Base-by-base conservation (phyloP, 257 asterid genomes). In the Nicotiana paniculata region DNA sequence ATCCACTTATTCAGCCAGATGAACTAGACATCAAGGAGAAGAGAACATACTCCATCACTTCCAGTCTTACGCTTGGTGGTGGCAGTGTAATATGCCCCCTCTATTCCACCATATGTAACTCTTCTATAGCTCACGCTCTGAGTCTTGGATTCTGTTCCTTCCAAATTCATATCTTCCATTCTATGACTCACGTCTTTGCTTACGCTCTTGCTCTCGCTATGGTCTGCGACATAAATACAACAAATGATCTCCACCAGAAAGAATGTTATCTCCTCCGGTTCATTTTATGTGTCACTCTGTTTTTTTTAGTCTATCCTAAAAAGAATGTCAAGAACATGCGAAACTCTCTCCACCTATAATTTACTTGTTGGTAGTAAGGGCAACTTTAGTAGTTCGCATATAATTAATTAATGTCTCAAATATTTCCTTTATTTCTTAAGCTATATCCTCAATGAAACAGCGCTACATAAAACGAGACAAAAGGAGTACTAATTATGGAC, bases 21-120 rank as follows among this genome's bases (percentile, higher is more conserved):
- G 18, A 3, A 32, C 43, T 1, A n/a, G 28, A 16, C 32, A 46
- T 18, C 17, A 28, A 48, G 6, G 43, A n/a, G 6, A 80, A 54
- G 58, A 59, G 64, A 51, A 75, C 95, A 78, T 81, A 94, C 99
- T 62, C 98, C 98, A 80, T 93, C 91, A 65, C 65, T 81, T 63
- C 98, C 96, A 0, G 91, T 83, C 61, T 72, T 90, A 53, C 91
- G 91, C 10, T 90, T 79, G 11, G 92, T 86, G 12, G 94, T 86
- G n/a, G 97, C 91, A 1, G 97, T 85, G 83, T 90, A 93, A 84
- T 94, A 96, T 0, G 90, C 79, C 74, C 97, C 98, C 70, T 89
- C 84, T 64, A 91, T 82, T 68, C 99, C 99, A 70, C 99, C 99
- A 82, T 90, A 91, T 3, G 92, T 85, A 66, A 94, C 98, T 81